Base-by-base conservation (phyloP, 106 monocot genomes). In the Triglochin maritima region DNA sequence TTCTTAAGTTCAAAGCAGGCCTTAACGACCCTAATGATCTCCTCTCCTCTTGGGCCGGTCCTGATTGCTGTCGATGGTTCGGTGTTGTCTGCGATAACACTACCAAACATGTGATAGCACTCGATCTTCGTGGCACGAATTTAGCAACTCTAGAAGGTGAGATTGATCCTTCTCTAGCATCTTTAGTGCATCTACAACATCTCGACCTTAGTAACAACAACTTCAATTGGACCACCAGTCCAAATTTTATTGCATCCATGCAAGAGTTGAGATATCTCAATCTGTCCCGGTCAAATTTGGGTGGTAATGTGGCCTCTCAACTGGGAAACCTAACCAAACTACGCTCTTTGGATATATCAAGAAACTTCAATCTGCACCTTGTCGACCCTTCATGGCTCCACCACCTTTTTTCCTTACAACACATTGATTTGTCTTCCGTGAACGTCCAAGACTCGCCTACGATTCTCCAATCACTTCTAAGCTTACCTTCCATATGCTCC, bases 21-120 rank as follows among this genome's bases (percentile, higher is more conserved):
- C 44, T 85, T 11, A 2, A 7, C 2, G 78, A 81, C 46, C 64
- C 74, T 9, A 6, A 0, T 8, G 9, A 60, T 7, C 5, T 47
- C 42, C 64, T 85, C 4, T 76, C 78, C 9, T 85, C 79, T 1
- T 85, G 85, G 85, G 13, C 1, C 0, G 78, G 71, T 29, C 3
- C 4, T 9, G 73, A 79, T 43, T 85, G 81, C 66, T 85, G 85
- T 47, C 49, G 15, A 7, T 85, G 85, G 81, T 47, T 4, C 8
- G 79, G 81, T 14, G 56, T 85, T 5, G 4, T 13, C 2, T 85
- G 85, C 69, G 43, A 66, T 67, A 72, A 69, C 43, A 16, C 0
- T 3, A 81, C 78, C 0, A 75, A 74, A 2, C 74, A 81, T 42
- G 72, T 85, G 55, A 7, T 79, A 14, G 14, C 4, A 14, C 63